Conservation (phyloP, 164 flowering plant species). For the Vitis rupestris region DNA sequence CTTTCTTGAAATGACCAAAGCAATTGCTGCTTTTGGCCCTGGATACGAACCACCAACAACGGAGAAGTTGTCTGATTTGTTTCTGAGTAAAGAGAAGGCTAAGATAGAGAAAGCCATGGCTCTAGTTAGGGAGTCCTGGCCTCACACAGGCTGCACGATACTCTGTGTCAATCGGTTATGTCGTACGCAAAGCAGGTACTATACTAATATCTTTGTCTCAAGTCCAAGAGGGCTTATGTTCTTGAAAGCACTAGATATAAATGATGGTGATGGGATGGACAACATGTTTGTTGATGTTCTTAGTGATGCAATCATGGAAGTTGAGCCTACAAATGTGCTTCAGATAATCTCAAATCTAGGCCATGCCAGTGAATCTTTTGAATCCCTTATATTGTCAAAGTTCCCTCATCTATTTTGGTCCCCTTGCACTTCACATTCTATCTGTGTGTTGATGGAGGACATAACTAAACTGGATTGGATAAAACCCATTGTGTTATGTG, state of each 20-base stretch:
- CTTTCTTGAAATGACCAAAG: constrained; percentile 38
- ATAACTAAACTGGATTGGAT: constrained; percentile 32
- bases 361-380: constrained; percentile 17
- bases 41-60: constrained; percentile 33
- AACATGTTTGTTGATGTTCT: constrained; percentile 20
- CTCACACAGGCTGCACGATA: constrained; percentile 38
- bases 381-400: constrained; percentile 23
- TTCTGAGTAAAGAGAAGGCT: constrained; percentile 34
- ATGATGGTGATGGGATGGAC: constrained; percentile 20
- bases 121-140: constrained; percentile 39
- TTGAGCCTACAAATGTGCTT: constrained; percentile 33
- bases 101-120: constrained; percentile 33
- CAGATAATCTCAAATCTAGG: constrained; percentile 37
- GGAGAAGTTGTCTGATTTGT: constrained; percentile 27
- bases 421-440: constrained; percentile 32
- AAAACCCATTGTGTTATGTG: constrained; percentile 27
- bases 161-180: constrained; percentile 23
- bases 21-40: constrained; percentile 39
- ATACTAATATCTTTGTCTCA: constrained; percentile 24
- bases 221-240: constrained; percentile 38
- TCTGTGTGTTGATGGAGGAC: constrained; percentile 33
- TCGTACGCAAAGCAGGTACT: constrained; percentile 17
- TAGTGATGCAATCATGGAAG: constrained; percentile 24
- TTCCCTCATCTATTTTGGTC: constrained; percentile 44
- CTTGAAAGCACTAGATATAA: constrained; percentile 24